phyloP scores from a whole-genome alignment of 2,329 filamentous ascomycete species.

The Cadophora malorum region DNA sequence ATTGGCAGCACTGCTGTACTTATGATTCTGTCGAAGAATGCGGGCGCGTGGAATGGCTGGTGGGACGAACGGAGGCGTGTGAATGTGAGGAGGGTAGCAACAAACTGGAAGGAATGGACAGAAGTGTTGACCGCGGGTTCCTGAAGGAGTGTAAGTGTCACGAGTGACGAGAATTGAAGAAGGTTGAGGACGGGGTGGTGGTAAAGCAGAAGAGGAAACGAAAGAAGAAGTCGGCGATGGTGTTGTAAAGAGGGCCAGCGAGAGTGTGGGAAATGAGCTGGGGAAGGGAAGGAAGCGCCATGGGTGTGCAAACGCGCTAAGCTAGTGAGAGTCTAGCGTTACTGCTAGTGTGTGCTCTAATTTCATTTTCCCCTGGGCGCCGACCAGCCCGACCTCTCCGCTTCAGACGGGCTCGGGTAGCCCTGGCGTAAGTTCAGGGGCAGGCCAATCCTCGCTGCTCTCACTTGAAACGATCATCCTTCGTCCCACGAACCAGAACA shows the following conservation, averaged over 20 bases:
- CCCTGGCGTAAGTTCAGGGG: background rate
- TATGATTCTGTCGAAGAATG: conserved; percentile 41
- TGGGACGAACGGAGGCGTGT: conserved; percentile 17
- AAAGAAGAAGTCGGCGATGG: conserved; percentile 23
- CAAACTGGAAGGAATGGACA: conserved; percentile 32
- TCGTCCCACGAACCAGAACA: background rate
- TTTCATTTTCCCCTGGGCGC: conserved; percentile 8
- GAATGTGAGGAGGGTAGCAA: conserved; percentile 23
- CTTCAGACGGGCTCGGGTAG: conserved; percentile 6
- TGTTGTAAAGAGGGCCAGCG: background rate
- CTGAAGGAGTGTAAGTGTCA: conserved; percentile 40
- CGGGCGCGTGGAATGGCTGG: background rate
- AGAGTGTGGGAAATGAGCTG: conserved; percentile 6
- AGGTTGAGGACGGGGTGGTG: background rate
- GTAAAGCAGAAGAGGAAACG: conserved; percentile 33
- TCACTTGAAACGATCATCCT: conserved; percentile 9
- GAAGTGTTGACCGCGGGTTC: conserved; percentile 18
- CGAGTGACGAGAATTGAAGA: conserved; percentile 34
- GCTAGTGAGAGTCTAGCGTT: background rate
- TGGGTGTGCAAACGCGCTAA: background rate
- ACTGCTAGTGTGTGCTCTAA: background rate
- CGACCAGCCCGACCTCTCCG: conserved; percentile 1
- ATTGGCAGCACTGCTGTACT: conserved; percentile 45
- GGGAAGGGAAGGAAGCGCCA: background rate
- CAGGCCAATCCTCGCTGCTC: background rate